Base-by-base conservation (phyloP, 441 rosid genomes). In the Eutrema salsugineum region DNA sequence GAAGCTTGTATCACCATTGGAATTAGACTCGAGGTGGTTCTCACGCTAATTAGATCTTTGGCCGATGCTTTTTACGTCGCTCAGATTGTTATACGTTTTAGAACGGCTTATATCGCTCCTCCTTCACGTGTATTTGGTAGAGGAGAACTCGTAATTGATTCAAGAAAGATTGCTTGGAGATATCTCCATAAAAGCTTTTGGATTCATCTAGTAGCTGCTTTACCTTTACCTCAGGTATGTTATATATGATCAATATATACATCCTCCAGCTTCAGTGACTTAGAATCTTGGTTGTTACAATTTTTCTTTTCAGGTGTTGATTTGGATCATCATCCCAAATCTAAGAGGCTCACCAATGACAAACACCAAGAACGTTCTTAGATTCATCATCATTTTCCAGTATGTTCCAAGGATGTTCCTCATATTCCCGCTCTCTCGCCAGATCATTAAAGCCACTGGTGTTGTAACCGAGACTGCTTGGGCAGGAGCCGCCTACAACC, bases 401-500 rank as follows among this genome's bases (percentile, higher is more conserved):
- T 94, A 88, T 78, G 64, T 86, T 38, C 93, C 93, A 1, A 79
- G 95, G 47, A 83, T 91, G 39, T 80, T 83, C 49, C 84, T 88
- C 6, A 88, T 86, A 22, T 81, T 86, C 22, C 95, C 96, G n/a
- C 91, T 94, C 35, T 85, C 96, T 40, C 84, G 87, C 4, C 88
- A 87, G 77, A 89, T 94, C 49, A 82, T 83, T 54, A 85, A 89
- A 77, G 88, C 91, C 71, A 83, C 89, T 5, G 97, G 98, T 8
- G 87, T 91, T 40, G 88, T 89, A 24, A 89, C 91, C 14, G 91
- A 88, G 77, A 87, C 94, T 5, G 91, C 97, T 32, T 89, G 96
- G 97, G 96, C 91, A 0, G 97, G 97, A 44, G 98, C 97, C 11
- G 97, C 94, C 24, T 91, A 91, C 69, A 91, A 94, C 81, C 88